Percentiles rank a stretch among this genome's conserved stretches.
Evolutionary conservation across 2,329 filamentous ascomycete species (phyloP).

Genomic region (Rhynchosporium agropyri): DNA sequence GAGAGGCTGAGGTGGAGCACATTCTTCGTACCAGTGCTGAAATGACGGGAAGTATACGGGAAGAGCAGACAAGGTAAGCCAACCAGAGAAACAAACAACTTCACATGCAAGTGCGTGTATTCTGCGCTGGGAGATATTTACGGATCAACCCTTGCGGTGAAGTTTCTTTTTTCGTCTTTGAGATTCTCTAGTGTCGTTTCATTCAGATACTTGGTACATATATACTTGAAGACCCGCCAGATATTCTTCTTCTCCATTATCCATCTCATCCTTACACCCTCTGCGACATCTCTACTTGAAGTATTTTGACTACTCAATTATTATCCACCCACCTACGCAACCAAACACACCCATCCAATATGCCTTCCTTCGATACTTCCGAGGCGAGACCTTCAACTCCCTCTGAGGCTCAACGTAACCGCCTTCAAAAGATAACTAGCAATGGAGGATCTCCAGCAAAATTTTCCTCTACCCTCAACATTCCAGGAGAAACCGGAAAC

Average conservation of each 20-base stretch:
- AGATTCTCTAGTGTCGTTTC: constrained; percentile 38
- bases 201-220: constrained; percentile 31
- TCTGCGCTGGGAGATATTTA: constrained; percentile 2
- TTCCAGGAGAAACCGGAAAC: constrained; percentile 47
- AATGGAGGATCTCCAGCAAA: constrained; percentile 30
- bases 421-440: constrained; percentile 33
- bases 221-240: constrained; percentile 32
- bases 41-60: constrained; percentile 17
- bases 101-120: constrained; percentile 29
- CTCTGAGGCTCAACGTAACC: constrained; percentile 19
- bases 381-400: constrained; percentile 38
- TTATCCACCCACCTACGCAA: neutral
- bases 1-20: constrained; percentile 24
- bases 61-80: constrained; percentile 12
- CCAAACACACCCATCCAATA: constrained; percentile 44
- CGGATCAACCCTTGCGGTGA: constrained; percentile 21
- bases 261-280: neutral
- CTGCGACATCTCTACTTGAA: neutral
- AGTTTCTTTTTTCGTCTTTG: constrained; percentile 26
- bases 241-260: constrained; percentile 14
- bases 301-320: neutral
- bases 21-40: constrained; percentile 16
- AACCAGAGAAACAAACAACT: constrained; percentile 25
- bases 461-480: constrained; percentile 40
- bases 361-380: constrained; percentile 62